A percentile compares a stretch with the other conserved stretches of the same genome.
phyloP scores from a whole-genome alignment of 2,329 filamentous ascomycete species.

The Fusarium agapanthi region DNA sequence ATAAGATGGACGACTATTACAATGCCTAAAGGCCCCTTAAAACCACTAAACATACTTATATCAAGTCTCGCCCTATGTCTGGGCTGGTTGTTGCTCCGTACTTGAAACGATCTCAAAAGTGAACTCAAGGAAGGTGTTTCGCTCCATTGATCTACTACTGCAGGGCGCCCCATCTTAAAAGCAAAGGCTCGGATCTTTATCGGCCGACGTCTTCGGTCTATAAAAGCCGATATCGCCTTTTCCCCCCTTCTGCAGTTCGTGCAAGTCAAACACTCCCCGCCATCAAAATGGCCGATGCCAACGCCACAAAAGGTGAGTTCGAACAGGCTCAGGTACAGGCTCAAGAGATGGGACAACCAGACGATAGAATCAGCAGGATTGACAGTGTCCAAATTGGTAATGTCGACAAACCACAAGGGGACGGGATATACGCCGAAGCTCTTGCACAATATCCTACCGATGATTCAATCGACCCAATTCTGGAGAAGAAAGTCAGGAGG shows the following conservation, averaged over 20 bases:
- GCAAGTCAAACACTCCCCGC: neutral
- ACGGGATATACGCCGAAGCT: slow-evolving; percentile 48
- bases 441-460: slow-evolving; percentile 49
- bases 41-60: neutral
- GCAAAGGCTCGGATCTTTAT: neutral
- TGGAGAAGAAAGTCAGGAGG: slow-evolving; percentile 46
- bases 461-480: slow-evolving; percentile 47
- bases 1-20: neutral
- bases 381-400: neutral
- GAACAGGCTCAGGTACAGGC: neutral
- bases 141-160: neutral
- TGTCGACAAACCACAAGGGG: slow-evolving; percentile 10
- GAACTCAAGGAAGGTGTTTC: neutral
- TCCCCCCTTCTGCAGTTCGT: neutral
- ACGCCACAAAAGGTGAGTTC: neutral
- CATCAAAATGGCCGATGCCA: neutral
- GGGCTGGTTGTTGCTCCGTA: neutral
- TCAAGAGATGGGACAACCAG: neutral
- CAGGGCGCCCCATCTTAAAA: neutral
- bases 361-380: neutral
- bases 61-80: neutral
- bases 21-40: neutral
- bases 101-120: neutral
- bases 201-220: neutral
- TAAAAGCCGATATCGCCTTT: neutral